Conservation (phyloP, 2,329 filamentous ascomycete genomes). For the Fusarium nelsonii region DNA sequence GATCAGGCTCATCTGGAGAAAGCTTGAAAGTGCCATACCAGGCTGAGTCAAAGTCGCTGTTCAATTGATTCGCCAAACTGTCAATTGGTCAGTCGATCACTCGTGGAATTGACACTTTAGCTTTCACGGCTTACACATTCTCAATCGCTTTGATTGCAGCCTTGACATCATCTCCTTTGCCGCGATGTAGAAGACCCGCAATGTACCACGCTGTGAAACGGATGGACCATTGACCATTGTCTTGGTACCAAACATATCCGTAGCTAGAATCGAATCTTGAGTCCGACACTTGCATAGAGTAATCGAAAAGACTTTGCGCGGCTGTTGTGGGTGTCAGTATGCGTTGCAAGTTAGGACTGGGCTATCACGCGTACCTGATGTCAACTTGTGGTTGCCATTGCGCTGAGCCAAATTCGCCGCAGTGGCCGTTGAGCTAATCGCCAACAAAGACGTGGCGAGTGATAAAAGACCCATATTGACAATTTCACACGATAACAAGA, state of each 20-base stretch:
- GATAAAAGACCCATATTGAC: constrained; percentile 18
- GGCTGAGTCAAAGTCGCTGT: constrained; percentile 9
- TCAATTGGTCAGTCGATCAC: fast-evolving
- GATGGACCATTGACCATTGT: constrained; percentile 58
- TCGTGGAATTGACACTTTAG: fast-evolving
- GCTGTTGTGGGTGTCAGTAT: neutral
- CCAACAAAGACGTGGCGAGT: constrained; percentile 20
- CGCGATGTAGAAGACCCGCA: constrained; percentile 49
- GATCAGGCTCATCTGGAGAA: constrained; percentile 20
- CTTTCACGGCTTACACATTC: constrained; percentile 6
- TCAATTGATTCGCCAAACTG: constrained; percentile 14
- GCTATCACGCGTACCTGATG: neutral
- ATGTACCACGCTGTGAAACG: constrained; percentile 60
- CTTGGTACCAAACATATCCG: constrained; percentile 57
- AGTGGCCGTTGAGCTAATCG: constrained; percentile 7
- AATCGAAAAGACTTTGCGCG: constrained; percentile 35
- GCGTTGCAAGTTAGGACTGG: too few species aligned
- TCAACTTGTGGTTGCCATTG: constrained; percentile 16
- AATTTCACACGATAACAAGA: neutral
- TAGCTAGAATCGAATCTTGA: constrained; percentile 57
- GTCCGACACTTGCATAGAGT: constrained; percentile 56
- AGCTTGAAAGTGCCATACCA: constrained; percentile 28
- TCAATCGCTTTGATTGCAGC: constrained; percentile 20
- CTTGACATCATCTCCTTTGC: constrained; percentile 5
- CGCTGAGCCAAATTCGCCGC: constrained; percentile 17